phyloP scores from a whole-genome alignment of 1,139 yeast genomes.

The Maudiozyma humilis region DNA sequence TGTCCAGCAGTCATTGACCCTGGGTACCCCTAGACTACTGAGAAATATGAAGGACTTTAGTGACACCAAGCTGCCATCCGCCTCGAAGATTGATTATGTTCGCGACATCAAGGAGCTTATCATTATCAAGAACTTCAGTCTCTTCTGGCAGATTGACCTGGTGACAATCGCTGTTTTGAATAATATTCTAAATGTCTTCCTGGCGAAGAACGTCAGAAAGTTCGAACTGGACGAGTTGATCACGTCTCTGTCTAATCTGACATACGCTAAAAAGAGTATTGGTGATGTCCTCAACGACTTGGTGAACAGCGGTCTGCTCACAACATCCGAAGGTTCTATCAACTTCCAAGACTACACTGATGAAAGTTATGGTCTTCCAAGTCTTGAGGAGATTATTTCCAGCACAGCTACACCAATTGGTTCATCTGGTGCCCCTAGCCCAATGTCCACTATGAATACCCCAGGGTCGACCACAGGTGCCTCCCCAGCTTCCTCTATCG shows the following conservation, averaged over 20 bases:
- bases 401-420: conserved; percentile 11
- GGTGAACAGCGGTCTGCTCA: conserved; percentile 26
- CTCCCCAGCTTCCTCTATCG: conserved; percentile 9
- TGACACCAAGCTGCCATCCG: conserved; percentile 34
- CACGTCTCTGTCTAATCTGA: conserved; percentile 27
- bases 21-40: conserved; percentile 36
- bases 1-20: conserved; percentile 35
- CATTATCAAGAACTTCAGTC: conserved; percentile 29
- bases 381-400: conserved; percentile 30
- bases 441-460: conserved; percentile 5
- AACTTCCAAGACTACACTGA: conserved; percentile 22
- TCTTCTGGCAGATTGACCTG: conserved; percentile 30
- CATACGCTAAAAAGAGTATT: conserved; percentile 29
- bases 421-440: conserved; percentile 8
- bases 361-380: conserved; percentile 32
- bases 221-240: conserved; percentile 33
- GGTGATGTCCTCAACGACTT: conserved; percentile 24
- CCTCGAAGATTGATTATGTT: conserved; percentile 31
- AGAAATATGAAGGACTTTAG: conserved; percentile 28
- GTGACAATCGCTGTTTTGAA: conserved; percentile 29
- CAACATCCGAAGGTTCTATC: conserved; percentile 28
- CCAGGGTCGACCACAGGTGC: conserved; percentile 8
- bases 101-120: conserved; percentile 30
- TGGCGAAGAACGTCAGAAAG: conserved; percentile 35
- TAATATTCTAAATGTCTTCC: conserved; percentile 29